Evolutionary conservation across 805 yeast genomes (phyloP).

Genomic region (Candida endomychidarum): DNA sequence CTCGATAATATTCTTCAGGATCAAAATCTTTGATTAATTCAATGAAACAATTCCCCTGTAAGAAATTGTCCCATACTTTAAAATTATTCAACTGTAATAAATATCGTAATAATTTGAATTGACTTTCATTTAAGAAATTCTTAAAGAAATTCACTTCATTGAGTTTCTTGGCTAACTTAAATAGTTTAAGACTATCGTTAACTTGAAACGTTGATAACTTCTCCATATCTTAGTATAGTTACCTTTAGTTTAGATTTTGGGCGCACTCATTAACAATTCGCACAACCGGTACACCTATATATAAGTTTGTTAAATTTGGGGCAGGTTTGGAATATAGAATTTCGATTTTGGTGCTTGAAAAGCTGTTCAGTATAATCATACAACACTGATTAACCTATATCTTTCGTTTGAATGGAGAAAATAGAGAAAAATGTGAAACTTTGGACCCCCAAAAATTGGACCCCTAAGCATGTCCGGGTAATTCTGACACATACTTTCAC

Average conservation of each 20-base stretch:
- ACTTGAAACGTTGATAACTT: conserved; percentile 37
- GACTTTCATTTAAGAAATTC: conserved; percentile 34
- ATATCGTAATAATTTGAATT: conserved; percentile 30
- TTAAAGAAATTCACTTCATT: conserved; percentile 33
- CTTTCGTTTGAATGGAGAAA: too few relatives aligned
- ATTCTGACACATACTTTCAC: too few relatives aligned
- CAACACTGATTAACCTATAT: too few relatives aligned
- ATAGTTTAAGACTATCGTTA: conserved; percentile 32
- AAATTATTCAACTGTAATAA: conserved; percentile 30
- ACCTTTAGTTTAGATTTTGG: not conserved
- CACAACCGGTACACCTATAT: too few relatives aligned
- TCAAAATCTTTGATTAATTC: conserved; percentile 17
- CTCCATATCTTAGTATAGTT: conserved; percentile 25
- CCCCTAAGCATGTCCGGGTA: too few relatives aligned
- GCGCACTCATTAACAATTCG: not conserved
- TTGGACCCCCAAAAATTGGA: too few relatives aligned
- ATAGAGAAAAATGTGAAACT: too few relatives aligned
- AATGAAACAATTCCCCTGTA: conserved; percentile 38
- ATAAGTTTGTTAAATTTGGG: too few relatives aligned
- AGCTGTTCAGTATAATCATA: too few relatives aligned
- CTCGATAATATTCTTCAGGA: conserved; percentile 4
- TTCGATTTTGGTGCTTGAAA: too few relatives aligned
- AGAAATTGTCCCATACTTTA: conserved; percentile 36
- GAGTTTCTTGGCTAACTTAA: conserved; percentile 35
- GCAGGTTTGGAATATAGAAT: too few relatives aligned